Evolutionary conservation across 106 monocot species (phyloP), one percentile per base, ranked within the genome.

Genomic region (Vanilla planifolia): DNA sequence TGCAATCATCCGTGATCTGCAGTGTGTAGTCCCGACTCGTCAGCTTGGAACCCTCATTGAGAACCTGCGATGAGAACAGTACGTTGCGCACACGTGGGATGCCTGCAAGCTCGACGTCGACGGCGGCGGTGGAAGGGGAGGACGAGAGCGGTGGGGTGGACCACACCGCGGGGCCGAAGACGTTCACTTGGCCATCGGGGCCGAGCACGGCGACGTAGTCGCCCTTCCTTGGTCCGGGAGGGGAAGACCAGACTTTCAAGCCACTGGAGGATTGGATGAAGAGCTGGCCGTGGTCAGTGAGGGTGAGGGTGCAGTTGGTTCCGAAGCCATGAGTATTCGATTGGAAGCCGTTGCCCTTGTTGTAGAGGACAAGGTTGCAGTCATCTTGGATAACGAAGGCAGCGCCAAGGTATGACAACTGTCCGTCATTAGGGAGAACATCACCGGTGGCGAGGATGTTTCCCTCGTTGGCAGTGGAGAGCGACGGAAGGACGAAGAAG

Each of bases 321-420:
- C 63, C 75, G 29, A 3, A 0, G 27, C 40, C 48, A 48, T 40
- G 27, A 39, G 68, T 63, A 48, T 63, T 21, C 28, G 63, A 68
- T 15, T 47, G 22, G 68, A 40, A 69, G n/a, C 57, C 57, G 30
- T 0, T 8, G 21, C 11, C 21, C 15, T 63, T 19, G 62, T 68
- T 75, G 63, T 63, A 68, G 3, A 75, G 62, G 21, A 75, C 63
- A 16, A 75, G 75, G 62, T 68, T 68, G 75, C 68, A 68, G 63
- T 75, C 75, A 36, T 55, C 28, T 25, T 75, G 62, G 27, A 75
- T 68, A 36, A 68, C 67, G 52, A 75, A 56, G 53, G 20, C 9
- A 46, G 61, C 32, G 28, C 23, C 53, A 0, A 2, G 3, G 39
- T 46, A 26, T 26, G 62, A 44, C 36, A 75, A 62, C 46, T 53